Conservation (phyloP, 129 eudicot species). For the Chrysanthemum makinoi region DNA sequence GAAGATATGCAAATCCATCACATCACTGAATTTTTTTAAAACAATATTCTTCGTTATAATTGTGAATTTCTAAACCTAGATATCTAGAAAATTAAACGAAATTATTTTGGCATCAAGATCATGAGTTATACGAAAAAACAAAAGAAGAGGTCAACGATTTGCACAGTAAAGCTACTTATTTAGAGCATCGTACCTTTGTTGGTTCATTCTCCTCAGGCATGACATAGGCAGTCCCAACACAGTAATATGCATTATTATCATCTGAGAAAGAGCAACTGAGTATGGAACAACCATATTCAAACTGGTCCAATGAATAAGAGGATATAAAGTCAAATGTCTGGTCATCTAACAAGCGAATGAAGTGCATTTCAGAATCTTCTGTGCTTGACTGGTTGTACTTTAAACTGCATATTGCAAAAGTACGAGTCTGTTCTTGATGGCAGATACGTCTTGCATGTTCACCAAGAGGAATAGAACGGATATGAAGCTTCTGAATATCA, state of each 20-base stretch:
- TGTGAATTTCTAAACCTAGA: no score
- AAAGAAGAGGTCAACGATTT: no score
- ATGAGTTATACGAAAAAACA: neutral
- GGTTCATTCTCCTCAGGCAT: conserved; percentile 96
- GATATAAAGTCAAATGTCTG: conserved; percentile 92
- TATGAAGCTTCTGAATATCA: conserved; percentile 95
- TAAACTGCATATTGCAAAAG: conserved; percentile 85
- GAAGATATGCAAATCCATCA: no score
- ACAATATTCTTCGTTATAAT: no score
- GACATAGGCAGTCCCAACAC: conserved; percentile 95
- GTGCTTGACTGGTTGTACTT: conserved; percentile 76
- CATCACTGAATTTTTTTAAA: no score
- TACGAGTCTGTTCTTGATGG: conserved; percentile 92
- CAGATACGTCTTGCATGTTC: conserved; percentile 96
- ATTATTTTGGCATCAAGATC: conserved; percentile 3
- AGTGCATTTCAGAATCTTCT: conserved; percentile 83
- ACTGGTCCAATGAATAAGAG: conserved; percentile 79
- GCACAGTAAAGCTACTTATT: neutral
- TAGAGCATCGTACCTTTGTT: conserved; percentile 53
- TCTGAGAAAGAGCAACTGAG: conserved; percentile 93
- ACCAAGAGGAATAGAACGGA: conserved; percentile 91
- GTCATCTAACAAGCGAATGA: conserved; percentile 85
- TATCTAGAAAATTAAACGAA: no score
- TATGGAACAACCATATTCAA: conserved; percentile 83
- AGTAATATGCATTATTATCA: conserved; percentile 86